Base-by-base conservation (phyloP, 1,284 basidiomycete genomes). In the Boletellus deceptivus region DNA sequence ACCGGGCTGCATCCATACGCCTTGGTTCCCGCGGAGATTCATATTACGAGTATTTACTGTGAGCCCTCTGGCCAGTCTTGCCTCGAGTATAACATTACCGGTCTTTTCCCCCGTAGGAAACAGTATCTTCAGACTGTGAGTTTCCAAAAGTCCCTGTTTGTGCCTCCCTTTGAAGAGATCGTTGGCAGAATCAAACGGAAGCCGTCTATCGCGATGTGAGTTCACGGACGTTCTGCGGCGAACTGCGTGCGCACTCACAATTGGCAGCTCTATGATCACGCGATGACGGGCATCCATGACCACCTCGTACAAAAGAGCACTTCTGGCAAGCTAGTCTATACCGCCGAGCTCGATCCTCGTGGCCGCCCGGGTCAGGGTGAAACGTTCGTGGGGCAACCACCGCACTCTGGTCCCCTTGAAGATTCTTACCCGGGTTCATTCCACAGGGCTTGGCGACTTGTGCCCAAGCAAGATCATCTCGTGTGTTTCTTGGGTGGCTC, bases 401-500 rank as follows among this genome's bases (percentile, higher is more conserved):
- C 31, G 8, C 40, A 48, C n/a, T 39, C 24, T 36, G 11, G 38
- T 41, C 6, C 43, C 38, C 14, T 16, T 35, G 52, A 20, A 41
- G 33, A 43, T 55, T 36, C 52, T 58, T 46, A 51, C 53, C 46
- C 38, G 22, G 33, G 13, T 13, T 42, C 18, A 3, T 34, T 48
- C 44, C 9, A 35, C 58, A 90, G 88, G 27, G 69, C 72, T 46
- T 93, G 89, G 89, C 75, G 77, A 22, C 72, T 89, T 14, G 74
- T 79, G 2, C 88, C 89, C 14, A 96, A 97, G 70, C 95, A 98
- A 73, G 95, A 98, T 67, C 95, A 98, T 68, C 81, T 98, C 18
- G 94, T 93, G 1, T 98, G 95, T 71, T 98, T 98, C 83, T 73
- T 98, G 41, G 93, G 89, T 33, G 94, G 93, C 6, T 89, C 90